Conservation (phyloP, 2,329 filamentous ascomycete species). For the Alternaria ventricosa region DNA sequence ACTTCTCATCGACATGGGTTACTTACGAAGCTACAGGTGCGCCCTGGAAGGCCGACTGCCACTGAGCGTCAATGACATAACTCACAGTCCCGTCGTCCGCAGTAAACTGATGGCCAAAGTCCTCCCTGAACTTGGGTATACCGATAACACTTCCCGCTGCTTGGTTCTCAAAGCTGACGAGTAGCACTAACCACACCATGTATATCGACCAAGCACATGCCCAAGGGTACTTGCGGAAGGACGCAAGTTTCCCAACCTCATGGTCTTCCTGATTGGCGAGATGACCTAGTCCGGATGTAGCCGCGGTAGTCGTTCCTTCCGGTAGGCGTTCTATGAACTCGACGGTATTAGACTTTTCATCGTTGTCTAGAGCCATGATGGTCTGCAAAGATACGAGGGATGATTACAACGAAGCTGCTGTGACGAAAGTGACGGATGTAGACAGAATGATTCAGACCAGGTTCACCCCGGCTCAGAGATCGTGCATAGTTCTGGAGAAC, state of each 20-base stretch:
- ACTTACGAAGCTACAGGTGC: conserved; percentile 51
- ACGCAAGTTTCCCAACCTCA: conserved; percentile 30
- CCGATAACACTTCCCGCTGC: conserved; percentile 52
- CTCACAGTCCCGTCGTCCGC: conserved; percentile 35
- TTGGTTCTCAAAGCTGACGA: conserved; percentile 53
- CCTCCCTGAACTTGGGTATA: conserved; percentile 55
- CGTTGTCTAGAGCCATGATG: background rate
- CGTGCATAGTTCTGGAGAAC: background rate
- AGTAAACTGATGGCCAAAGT: conserved; percentile 49
- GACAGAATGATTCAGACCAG: background rate
- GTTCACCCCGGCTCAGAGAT: background rate
- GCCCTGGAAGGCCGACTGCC: conserved; percentile 55
- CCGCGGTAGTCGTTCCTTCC: background rate
- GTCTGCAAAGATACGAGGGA: background rate
- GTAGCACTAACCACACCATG: conserved; percentile 50
- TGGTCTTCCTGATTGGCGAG: conserved; percentile 32
- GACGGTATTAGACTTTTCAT: background rate
- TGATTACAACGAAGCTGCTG: background rate
- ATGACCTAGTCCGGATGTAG: conserved; percentile 21
- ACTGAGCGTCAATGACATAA: conserved; percentile 52
- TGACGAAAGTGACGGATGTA: background rate
- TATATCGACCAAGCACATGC: conserved; percentile 49
- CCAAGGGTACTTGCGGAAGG: conserved; percentile 36
- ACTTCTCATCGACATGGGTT: too few relatives aligned
- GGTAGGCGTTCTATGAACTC: conserved; percentile 23